Evolutionary conservation across 1,139 yeast genomes (phyloP), one percentile per base, ranked within the genome.

Genomic region (Lodderomyces pseudojiufengensis): DNA sequence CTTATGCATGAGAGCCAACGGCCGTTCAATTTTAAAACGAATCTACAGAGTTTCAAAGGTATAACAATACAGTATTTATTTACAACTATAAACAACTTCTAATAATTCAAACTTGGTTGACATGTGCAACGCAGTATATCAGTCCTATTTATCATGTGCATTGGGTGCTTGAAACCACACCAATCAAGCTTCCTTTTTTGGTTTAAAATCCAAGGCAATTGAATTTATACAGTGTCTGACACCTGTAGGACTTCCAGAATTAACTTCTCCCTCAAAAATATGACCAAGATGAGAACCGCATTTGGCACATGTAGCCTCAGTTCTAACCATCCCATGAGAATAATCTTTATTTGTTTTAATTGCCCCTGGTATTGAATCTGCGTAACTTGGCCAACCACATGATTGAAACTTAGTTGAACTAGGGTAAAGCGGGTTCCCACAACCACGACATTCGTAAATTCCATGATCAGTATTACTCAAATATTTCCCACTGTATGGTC

Each of bases 331-430:
- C 0, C 97, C 97, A 38, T 63, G 62, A 8, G 80, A 59, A 0
- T 39, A 50, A 57, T 92, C 99, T 20, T 67, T 71, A 44, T 72
- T 61, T 10, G 83, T 67, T 22, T 61, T 71, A 31, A 92, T 70
- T 2, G 95, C 71, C 0, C 88, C 90, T 0, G 95, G 95, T 35
- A 90, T 65, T 4, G 95, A 96, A 40, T 85, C 83, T 56, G 81
- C 90, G 59, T 92, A 92, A 0, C 97, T 88, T 0, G 98, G 98
- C 98, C 98, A 92, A 3, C 98, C 98, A 59, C 98, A 92, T 14
- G 95, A 77, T 41, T 82, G 79, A 51, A 94, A 92, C 61, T 92
- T 92, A 10, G 96, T 75, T 31, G 72, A 68, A 24, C 95, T 80
- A 44, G 73, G 73, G 59, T 92, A 92, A 27, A 92, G 63, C 7